These are phyloP conservation scores for Picea sitchensis DNA, from an alignment of 75 land plant genomes.

Conservation along the genomic window DNA sequence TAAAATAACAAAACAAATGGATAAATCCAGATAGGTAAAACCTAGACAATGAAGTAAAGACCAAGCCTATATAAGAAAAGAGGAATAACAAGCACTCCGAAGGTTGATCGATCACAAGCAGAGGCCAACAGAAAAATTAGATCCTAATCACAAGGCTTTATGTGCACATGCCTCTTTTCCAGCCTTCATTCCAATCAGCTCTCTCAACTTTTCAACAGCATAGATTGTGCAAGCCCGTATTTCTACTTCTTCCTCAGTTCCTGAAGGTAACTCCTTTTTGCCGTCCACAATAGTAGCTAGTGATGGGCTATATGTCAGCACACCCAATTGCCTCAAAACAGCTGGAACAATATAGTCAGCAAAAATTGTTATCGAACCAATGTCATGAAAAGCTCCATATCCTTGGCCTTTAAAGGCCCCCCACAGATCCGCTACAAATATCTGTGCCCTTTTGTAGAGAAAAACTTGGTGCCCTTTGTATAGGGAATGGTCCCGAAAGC, in stretches of 20 bases:
- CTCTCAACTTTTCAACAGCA: slow-evolving; percentile 91
- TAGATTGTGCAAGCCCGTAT: slow-evolving; percentile 85
- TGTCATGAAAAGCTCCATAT: slow-evolving; percentile 78
- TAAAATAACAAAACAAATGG: too few species aligned
- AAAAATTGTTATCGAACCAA: slow-evolving; percentile 77
- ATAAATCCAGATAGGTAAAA: too few species aligned
- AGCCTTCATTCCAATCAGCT: slow-evolving; percentile 41
- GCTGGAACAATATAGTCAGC: slow-evolving; percentile 98
- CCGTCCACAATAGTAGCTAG: slow-evolving; percentile 59
- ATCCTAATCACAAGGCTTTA: neutral
- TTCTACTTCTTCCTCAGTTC: slow-evolving; percentile 94
- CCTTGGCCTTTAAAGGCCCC: slow-evolving; percentile 91
- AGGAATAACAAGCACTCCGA: too few species aligned
- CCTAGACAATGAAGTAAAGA: too few species aligned
- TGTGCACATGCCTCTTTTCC: slow-evolving; percentile 66
- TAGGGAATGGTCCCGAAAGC: slow-evolving; percentile 88
- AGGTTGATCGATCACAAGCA: too few species aligned
- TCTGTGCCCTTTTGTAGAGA: slow-evolving; percentile 96
- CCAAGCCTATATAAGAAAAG: too few species aligned
- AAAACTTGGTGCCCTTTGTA: slow-evolving; percentile 97
- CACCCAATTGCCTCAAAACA: slow-evolving; percentile 74
- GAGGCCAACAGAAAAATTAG: too few species aligned
- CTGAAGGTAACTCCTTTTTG: slow-evolving; percentile 62
- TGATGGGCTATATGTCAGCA: slow-evolving; percentile 65
- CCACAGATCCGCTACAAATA: slow-evolving; percentile 96